Base-by-base conservation (phyloP, 2,329 filamentous ascomycete species). In the Pseudocercospora fuligena region DNA sequence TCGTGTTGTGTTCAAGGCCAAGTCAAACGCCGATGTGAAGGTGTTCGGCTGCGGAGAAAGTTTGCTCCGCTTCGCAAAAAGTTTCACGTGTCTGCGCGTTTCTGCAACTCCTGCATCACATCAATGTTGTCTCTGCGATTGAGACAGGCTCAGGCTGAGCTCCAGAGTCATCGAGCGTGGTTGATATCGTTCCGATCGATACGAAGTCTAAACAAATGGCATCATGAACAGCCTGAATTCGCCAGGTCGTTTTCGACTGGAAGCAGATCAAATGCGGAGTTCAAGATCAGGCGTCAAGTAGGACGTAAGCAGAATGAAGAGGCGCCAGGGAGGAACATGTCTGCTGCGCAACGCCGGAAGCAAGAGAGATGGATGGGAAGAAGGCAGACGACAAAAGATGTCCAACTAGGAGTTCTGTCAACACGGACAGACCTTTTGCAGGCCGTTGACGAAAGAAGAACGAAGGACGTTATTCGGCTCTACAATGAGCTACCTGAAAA, bases 391-490 rank as follows among this genome's bases (percentile, higher is more conserved):
- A 62, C 46, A 21, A 57, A 51, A 61, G 43, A 61, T 19, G 57
- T 66, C 11, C 49, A 66, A 19, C 43, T 69, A 16, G 57, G 46
- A 29, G 60, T 61, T 47, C 49, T 71, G 16, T 59, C 58, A 12
- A 19, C 47, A 14, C 63, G 66, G 16, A 64, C 63, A 25, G 66
- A 69, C 23, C 67, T 76, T 9, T 51, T 68, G 4, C 33, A 71
- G 14, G 73, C 72, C 29, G 65, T 75, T 23, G 36, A 63, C n/a
- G 58, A 65, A 4, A 56, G 60, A 16, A 53, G 75, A 23, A 62
- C 72, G 33, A 60, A 61, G 12, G 51, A 56, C 3, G 66, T 74
- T 19, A 70, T 73, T 40, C 63, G 61, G 5, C 49, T 69, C 33
- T 77, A 73, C 60, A 31, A 63, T 19, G 46, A 61, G 54, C 61